These are phyloP conservation scores for Didymella keratinophila DNA, from an alignment of 2,329 filamentous ascomycete species.

Conservation along the genomic window DNA sequence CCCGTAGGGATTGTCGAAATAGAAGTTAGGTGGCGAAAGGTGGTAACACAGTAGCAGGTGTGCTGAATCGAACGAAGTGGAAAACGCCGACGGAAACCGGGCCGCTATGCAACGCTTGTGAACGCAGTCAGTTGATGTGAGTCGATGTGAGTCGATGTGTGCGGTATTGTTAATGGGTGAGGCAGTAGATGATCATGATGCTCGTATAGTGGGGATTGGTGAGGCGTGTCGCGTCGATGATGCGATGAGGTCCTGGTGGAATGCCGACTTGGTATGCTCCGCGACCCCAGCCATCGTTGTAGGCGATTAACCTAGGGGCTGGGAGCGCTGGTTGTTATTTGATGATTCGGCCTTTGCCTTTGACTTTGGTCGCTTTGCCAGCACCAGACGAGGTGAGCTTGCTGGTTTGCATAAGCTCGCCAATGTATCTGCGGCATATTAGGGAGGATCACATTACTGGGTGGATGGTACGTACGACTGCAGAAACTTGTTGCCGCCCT, in stretches of 20 bases:
- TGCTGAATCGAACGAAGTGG: slow-evolving; percentile 36
- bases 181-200: slow-evolving; percentile 45
- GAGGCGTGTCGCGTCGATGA: slow-evolving; percentile 44
- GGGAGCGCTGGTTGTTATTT: slow-evolving; percentile 46
- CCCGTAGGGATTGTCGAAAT: slow-evolving; percentile 23
- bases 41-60: slow-evolving; percentile 35
- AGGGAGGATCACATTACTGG: slow-evolving; percentile 15
- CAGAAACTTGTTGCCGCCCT: slow-evolving; percentile 95
- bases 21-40: slow-evolving; percentile 17
- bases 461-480: slow-evolving; percentile 63
- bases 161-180: slow-evolving; percentile 32
- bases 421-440: slow-evolving; percentile 77
- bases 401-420: slow-evolving; percentile 84
- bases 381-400: slow-evolving; percentile 65
- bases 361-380: slow-evolving; percentile 59
- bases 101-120: slow-evolving; percentile 51
- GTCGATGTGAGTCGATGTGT: slow-evolving; percentile 23
- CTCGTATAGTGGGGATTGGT: slow-evolving; percentile 42
- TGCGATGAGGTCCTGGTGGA: slow-evolving; percentile 36
- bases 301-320: slow-evolving; percentile 22
- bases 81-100: slow-evolving; percentile 43
- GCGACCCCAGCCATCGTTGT: slow-evolving; percentile 25
- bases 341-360: slow-evolving; percentile 48
- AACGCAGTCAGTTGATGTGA: slow-evolving; percentile 34
- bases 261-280: slow-evolving; percentile 40